Evolutionary conservation across 257 asterid species (phyloP).

Genomic region (Lycium ferocissimum): DNA sequence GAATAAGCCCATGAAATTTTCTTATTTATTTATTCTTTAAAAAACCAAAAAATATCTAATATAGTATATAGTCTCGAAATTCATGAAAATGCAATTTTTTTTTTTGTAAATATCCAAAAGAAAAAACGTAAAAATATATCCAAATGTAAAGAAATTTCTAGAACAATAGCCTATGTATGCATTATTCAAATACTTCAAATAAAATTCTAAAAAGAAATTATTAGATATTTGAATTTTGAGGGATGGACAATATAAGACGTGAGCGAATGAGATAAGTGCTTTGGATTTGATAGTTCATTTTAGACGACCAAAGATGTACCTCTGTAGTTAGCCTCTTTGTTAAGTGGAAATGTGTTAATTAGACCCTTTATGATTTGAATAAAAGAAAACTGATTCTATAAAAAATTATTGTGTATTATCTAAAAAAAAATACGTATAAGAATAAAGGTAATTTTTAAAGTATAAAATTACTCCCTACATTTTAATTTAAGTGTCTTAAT

Average conservation of each 20-base stretch:
- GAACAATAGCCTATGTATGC: background rate
- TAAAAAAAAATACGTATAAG: no score
- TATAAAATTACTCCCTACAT: no score
- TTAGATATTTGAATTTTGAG: background rate
- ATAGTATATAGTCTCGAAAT: background rate
- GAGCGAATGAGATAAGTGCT: background rate
- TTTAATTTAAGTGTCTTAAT: no score
- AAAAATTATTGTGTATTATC: no score
- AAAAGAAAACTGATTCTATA: no score
- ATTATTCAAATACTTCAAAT: background rate
- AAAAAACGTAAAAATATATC: background rate
- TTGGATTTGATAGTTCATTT: no score
- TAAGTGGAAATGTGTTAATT: no score
- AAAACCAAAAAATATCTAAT: background rate
- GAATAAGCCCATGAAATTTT: background rate
- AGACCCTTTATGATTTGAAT: no score
- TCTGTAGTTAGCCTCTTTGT: no score
- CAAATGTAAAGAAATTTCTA: background rate
- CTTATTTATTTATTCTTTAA: background rate
- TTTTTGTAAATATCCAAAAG: background rate
- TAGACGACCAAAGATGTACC: no score
- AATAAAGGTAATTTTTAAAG: no score
- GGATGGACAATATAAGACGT: background rate
- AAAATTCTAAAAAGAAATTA: background rate
- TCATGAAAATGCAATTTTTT: background rate